Base-by-base conservation (phyloP, 108 stramenopile genomes). In the Nannochloropsis salina region DNA sequence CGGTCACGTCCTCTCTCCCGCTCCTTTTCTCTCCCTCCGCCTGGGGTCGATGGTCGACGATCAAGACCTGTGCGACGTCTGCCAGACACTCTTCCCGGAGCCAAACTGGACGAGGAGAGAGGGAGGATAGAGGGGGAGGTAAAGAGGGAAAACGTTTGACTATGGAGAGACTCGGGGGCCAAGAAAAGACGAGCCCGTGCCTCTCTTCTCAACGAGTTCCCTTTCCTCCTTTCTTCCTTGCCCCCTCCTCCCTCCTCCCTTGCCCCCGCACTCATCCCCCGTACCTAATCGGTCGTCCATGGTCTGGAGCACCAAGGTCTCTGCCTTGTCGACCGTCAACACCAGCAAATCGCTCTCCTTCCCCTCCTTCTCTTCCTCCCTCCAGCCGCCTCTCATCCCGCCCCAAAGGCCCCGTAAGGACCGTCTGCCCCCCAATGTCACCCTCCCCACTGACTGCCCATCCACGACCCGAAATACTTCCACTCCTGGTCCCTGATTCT, bases 291-390 rank as follows among this genome's bases (percentile, higher is more conserved):
- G 15, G 61, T 74, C 61, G 1, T 74, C n/a, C 61, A 15, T n/a
- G n/a, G 15, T n/a, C 61, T 74, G 15, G 61, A 74, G 61, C 20
- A 8, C 61, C 61, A 74, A n/a, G 61, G 61, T 74, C 61, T 74
- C 61, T n/a, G 61, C 61, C 61, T 74, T n/a, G 61, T 74, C 61
- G 20, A 6, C 61, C 61, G n/a, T 74, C 61, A 74, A n/a, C 61
- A 74, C 20, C n/a, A 15, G 61, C 61, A 74, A 1, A 15, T n/a
- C 61, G 15, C 61, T n/a, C 61, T 74, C 61, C 61, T 0, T 31
- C 20, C 5, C n/a, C 61, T 74, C 61, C 61, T n/a, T 74, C 61
- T 8, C 61, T n/a, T n/a, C 61, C 61, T 74, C 61, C 61, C 8
- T 74, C 61, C 61, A 31, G 31, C 31, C 31, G 31, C 61, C 61